Evolutionary conservation across 371 early-diverging fungal species (phyloP), one percentile per base, ranked within the genome.

Genomic region (Mortierella sp.): DNA sequence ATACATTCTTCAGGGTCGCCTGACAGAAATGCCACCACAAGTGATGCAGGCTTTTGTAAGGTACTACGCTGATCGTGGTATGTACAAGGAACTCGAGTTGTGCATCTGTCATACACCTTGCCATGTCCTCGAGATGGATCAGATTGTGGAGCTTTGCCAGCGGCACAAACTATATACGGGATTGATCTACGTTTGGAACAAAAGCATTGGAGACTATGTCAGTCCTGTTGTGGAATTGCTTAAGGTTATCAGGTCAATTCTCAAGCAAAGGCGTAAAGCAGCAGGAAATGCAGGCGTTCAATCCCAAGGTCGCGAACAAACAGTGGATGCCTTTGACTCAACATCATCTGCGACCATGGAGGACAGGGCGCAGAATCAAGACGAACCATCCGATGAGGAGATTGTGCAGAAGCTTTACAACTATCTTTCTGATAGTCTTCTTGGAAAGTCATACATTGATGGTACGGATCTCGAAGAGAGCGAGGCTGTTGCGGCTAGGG

Each of bases 101-200:
- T 86, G 94, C 28, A 90, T 96, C 73, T 88, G 94, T 83, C 94
- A 92, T 50, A 88, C 95, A 24, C 91, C 93, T 63, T 93, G 94
- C 15, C 85, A 86, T 7, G 82, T 87, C n/a, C 79, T 96, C 38
- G 95, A 94, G 80, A 89, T 96, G 72, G 88, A 96, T 71, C 88
- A 91, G 64, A 88, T 92, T 28, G 85, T 95, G 7, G 86, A 87
- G 16, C 76, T 93, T 53, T 93, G 94, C 67, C 89, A 89, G 41
- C 83, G 87, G 3, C 87, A 91, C 70, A 86, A 89, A 11, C 83
- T 95, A 58, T 92, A 91, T 73, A 91, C 90, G 55, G 95, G 92
- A 1, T 86, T 94, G 79, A 93, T 94, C 71, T 94, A 92, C 72
- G 92, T 94, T 0, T 95, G 93, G 92, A 94, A 92, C 70, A 83